A percentile compares a stretch with the other conserved stretches of the same genome.
Conservation (phyloP, 345 rosid species). For the Boechera stricta region DNA sequence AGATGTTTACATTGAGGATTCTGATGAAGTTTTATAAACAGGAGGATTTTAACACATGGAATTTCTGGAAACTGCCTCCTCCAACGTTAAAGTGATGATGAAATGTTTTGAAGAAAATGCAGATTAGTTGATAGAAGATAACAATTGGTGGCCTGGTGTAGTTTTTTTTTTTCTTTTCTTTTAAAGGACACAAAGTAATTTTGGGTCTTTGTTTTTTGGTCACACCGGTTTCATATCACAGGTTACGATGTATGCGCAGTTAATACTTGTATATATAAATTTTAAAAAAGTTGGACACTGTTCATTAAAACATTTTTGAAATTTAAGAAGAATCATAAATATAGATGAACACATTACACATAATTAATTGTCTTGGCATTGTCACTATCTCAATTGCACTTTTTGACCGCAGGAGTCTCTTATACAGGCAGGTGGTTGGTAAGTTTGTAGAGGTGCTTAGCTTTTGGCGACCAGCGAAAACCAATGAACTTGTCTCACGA, state of each 20-base stretch:
- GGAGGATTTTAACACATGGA: conserved; percentile 96
- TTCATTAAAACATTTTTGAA: background rate
- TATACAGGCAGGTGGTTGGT: background rate
- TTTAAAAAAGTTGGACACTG: background rate
- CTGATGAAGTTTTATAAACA: conserved; percentile 40
- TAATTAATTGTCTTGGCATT: background rate
- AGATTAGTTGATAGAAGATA: conserved; percentile 32
- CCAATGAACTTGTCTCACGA: background rate
- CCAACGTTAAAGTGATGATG: conserved; percentile 41
- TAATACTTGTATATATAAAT: conserved; percentile 33
- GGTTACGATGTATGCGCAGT: conserved; percentile 27
- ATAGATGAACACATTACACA: background rate
- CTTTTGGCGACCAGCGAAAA: background rate
- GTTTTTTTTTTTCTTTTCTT: background rate
- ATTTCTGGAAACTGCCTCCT: conserved; percentile 89
- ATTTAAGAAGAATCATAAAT: background rate
- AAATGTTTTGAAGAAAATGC: conserved; percentile 27
- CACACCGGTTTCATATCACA: conserved; percentile 28
- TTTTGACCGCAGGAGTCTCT: too few species aligned
- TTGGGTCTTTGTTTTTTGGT: background rate
- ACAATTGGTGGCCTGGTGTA: conserved; percentile 28
- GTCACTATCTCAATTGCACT: background rate
- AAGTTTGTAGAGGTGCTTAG: background rate
- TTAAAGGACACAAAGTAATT: background rate
- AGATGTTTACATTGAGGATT: background rate